These are phyloP conservation scores for Crassisporium funariophilum DNA, from an alignment of 768 basidiomycete genomes.

Conservation along the genomic window DNA sequence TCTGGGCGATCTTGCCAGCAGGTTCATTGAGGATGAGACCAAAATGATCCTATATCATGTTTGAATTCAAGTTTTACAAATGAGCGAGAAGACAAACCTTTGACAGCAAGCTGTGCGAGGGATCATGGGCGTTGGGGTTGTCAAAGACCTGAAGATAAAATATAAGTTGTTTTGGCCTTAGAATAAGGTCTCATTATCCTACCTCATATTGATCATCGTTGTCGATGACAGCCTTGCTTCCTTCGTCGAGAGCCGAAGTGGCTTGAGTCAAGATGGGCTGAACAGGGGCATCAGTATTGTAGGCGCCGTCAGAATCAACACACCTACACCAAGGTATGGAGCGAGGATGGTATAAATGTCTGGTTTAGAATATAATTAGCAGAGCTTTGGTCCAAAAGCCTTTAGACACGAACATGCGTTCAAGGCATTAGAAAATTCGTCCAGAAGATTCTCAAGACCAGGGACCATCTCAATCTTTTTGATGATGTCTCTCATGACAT, in stretches of 20 bases:
- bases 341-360: slow-evolving; percentile 69
- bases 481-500: slow-evolving; percentile 51
- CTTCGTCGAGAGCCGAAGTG: slow-evolving; percentile 56
- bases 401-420: slow-evolving; percentile 57
- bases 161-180: not conserved
- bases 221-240: slow-evolving; percentile 71
- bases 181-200: slow-evolving; percentile 3
- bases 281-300: slow-evolving; percentile 9
- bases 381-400: not conserved
- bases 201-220: slow-evolving; percentile 69
- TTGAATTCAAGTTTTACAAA: not conserved
- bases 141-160: slow-evolving; percentile 61
- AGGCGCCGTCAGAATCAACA: not conserved
- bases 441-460: slow-evolving; percentile 56
- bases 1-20: slow-evolving; percentile 70
- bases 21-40: slow-evolving; percentile 73
- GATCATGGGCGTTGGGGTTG: slow-evolving; percentile 67
- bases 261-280: slow-evolving; percentile 66
- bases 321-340: slow-evolving; percentile 57
- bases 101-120: slow-evolving; percentile 71
- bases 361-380: slow-evolving; percentile 21
- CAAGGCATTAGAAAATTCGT: slow-evolving; percentile 62
- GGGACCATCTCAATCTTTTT: slow-evolving; percentile 68
- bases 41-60: slow-evolving; percentile 60
- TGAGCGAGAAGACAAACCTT: slow-evolving; percentile 42